Evolutionary conservation across 169 alveolate species (phyloP).

Genomic region (Besnoitia besnoiti): DNA sequence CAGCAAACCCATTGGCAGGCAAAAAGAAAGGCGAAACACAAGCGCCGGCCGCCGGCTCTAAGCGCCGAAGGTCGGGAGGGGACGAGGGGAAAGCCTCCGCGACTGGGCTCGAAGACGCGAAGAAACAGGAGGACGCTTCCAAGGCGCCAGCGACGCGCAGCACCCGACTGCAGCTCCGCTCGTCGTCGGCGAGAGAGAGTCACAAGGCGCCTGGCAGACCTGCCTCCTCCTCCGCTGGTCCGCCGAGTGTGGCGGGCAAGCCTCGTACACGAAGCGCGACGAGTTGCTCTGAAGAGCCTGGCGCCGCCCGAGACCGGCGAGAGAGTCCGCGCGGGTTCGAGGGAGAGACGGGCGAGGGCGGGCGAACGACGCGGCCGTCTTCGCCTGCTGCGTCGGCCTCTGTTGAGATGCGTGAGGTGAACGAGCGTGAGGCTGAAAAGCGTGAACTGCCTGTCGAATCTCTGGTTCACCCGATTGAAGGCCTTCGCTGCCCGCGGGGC

Average conservation of each 20-base stretch:
- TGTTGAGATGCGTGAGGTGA: not conserved
- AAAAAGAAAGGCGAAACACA: not conserved
- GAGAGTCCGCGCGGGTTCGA: not conserved
- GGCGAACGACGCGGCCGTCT: not conserved
- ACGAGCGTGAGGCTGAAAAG: not conserved
- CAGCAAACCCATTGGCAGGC: not conserved
- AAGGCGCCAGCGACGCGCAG: not conserved
- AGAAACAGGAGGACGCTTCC: not conserved
- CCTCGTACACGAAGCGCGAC: not conserved
- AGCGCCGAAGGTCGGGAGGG: not conserved
- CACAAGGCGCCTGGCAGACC: not conserved
- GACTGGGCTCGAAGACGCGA: not conserved
- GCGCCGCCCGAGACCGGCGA: not conserved
- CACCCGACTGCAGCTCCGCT: not conserved
- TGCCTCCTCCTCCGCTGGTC: not conserved
- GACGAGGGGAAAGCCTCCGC: not conserved
- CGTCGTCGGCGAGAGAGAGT: not conserved
- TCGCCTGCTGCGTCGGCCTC: not conserved
- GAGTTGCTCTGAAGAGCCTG: not conserved
- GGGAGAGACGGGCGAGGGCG: not conserved
- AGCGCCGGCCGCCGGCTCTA: not conserved
- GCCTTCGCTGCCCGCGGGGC: not conserved
- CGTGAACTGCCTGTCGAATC: not conserved
- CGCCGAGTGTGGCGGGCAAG: not conserved
- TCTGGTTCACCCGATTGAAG: conserved; percentile 26